These are phyloP conservation scores for Aspergillus fumigatus DNA, from an alignment of 2,329 filamentous ascomycete species.

Conservation along the genomic window DNA sequence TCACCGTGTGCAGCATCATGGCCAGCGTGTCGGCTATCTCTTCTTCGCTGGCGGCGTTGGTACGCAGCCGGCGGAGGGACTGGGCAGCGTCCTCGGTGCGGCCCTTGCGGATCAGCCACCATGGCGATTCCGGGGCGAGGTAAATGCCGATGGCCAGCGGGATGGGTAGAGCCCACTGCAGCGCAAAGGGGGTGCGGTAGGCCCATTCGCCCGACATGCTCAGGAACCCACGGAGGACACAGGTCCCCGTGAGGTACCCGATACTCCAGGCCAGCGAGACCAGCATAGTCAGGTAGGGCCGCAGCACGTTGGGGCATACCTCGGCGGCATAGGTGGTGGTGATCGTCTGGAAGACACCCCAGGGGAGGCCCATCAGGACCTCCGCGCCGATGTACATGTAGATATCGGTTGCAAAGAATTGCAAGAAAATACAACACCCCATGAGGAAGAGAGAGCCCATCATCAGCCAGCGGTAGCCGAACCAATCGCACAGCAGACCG, in stretches of 20 bases:
- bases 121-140: constrained; percentile 13
- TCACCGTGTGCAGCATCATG: constrained; percentile 35
- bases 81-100: too few species aligned
- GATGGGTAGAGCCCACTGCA: constrained; percentile 16
- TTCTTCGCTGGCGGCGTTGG: too few species aligned
- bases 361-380: constrained; percentile 38
- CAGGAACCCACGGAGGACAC: constrained; percentile 3
- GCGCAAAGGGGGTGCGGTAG: constrained; percentile 29
- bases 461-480: constrained; percentile 44
- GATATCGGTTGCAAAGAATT: constrained; percentile 46
- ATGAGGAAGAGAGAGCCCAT: constrained; percentile 37
- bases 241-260: constrained; percentile 11
- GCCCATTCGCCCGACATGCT: constrained; percentile 12
- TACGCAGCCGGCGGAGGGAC: too few species aligned
- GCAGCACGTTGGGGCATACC: constrained; percentile 13
- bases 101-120: too few species aligned
- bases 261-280: constrained; percentile 34
- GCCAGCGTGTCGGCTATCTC: too few species aligned
- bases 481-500: constrained; percentile 17
- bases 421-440: constrained; percentile 43
- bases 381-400: constrained; percentile 42
- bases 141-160: constrained; percentile 14
- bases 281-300: constrained; percentile 26
- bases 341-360: constrained; percentile 3
- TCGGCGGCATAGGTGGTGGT: constrained; percentile 17